Evolutionary conservation across 2,329 filamentous ascomycete species (phyloP).

Genomic region (Colletotrichum musicola): DNA sequence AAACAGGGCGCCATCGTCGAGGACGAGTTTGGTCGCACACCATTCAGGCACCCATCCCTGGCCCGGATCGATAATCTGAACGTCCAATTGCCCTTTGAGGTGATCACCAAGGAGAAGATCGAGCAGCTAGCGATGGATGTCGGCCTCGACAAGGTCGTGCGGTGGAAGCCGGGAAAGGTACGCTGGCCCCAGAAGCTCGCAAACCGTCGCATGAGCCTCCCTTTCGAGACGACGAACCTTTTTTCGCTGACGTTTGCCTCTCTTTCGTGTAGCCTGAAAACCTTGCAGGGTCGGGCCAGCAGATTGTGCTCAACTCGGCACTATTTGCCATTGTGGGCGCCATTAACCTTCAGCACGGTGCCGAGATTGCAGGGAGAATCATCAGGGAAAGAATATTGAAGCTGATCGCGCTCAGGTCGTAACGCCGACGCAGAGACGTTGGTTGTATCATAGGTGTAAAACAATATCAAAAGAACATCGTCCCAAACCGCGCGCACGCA

Average conservation of each 20-base stretch:
- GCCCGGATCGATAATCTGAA: slow-evolving; percentile 81
- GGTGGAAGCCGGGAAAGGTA: slow-evolving; percentile 92
- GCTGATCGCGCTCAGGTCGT: slow-evolving; percentile 44
- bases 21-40: slow-evolving; percentile 69
- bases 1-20: slow-evolving; percentile 46
- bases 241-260: slow-evolving; percentile 5
- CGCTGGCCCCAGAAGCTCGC: slow-evolving; percentile 45
- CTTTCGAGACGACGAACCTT: background rate
- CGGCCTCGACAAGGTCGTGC: slow-evolving; percentile 79
- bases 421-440: slow-evolving; percentile 35
- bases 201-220: background rate
- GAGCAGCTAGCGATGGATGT: slow-evolving; percentile 76
- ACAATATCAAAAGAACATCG: slow-evolving; percentile 37
- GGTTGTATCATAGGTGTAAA: slow-evolving; percentile 41
- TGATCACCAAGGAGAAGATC: slow-evolving; percentile 75
- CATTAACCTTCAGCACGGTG: slow-evolving; percentile 88
- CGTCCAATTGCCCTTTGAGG: slow-evolving; percentile 67
- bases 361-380: slow-evolving; percentile 79
- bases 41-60: slow-evolving; percentile 79
- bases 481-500: slow-evolving; percentile 13
- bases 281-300: slow-evolving; percentile 78
- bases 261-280: slow-evolving; percentile 66
- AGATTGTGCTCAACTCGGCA: slow-evolving; percentile 80
- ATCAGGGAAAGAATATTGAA: slow-evolving; percentile 81
- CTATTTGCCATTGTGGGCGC: slow-evolving; percentile 91